Base-by-base conservation (phyloP, 2,329 filamentous ascomycete species). In the Beauveria australis region DNA sequence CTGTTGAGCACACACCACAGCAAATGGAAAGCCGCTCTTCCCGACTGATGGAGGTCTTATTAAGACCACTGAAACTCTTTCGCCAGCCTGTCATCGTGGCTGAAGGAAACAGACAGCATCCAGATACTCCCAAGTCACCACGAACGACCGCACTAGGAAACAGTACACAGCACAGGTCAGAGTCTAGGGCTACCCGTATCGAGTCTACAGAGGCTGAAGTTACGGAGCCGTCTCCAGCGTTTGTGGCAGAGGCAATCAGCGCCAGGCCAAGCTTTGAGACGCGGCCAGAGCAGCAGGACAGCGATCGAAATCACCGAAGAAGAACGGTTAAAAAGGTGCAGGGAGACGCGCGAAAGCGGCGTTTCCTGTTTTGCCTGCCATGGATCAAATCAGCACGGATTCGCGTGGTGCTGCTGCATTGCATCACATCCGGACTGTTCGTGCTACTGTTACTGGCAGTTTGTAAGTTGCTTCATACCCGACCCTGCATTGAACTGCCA, bases 401-500 rank as follows among this genome's bases (percentile, higher is more conserved):
- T 62, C 79, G 84, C 43, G 71, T 75, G 43, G 82, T 85, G 64
- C 78, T 87, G 44, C 67, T 87, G 60, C 79, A 80, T 37, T 87
- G 83, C 68, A 78, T 88, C 26, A 79, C 89, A 7, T 89, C 89
- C 6, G 88, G 87, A 1, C 63, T 81, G 6, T 83, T 90, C 60
- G 72, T 90, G 10, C 70, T 81, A 5, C 69, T 81, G 33, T 76
- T 88, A 52, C 69, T 91, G 47, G 74, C 81, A 57, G 78, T 89
- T 41, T 92, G 89, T 91, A 81, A 76, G 87, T 79, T 37, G 55
- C 14, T 16, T 9, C 18, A 16, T 40, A 46, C 10, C 47, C 7
- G 14, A 18, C 16, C 30, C 30, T 18, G 14, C 12, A 30, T 14
- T 33, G 18, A 55, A 22, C 43, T 22, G 53, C 51, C 3, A 9